Conservation (phyloP, 164 flowering plant species). For the Vitis amurensis region DNA sequence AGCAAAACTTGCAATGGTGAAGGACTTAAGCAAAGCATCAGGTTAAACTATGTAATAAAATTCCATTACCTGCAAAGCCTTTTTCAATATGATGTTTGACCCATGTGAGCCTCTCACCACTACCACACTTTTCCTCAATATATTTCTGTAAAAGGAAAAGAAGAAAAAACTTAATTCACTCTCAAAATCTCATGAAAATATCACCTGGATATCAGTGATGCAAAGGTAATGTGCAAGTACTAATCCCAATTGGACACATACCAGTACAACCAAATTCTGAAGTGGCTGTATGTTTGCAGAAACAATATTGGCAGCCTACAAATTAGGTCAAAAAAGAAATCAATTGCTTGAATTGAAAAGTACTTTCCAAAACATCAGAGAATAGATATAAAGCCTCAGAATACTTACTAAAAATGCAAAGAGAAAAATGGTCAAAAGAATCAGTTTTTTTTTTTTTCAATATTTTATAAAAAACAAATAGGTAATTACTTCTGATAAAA, state of each 20-base stretch:
- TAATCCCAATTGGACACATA: slow-evolving; percentile 6
- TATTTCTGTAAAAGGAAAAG: slow-evolving; percentile 45
- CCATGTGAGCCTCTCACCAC: slow-evolving; percentile 61
- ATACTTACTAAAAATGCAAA: too few relatives aligned
- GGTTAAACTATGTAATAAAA: too few relatives aligned
- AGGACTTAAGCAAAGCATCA: too few relatives aligned
- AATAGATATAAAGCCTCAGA: too few relatives aligned
- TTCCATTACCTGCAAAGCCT: slow-evolving; percentile 65
- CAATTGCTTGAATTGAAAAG: not conserved
- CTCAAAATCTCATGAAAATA: not conserved
- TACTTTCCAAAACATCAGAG: not conserved
- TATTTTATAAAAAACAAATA: too few relatives aligned
- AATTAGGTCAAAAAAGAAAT: not conserved
- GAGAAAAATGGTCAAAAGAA: too few relatives aligned
- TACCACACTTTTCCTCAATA: slow-evolving; percentile 59
- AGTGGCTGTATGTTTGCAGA: slow-evolving; percentile 79
- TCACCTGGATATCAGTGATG: not conserved
- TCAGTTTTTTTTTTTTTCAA: too few relatives aligned
- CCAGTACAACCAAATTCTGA: slow-evolving; percentile 62
- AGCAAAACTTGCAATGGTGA: too few relatives aligned
- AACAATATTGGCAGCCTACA: slow-evolving; percentile 83
- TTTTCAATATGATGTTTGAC: slow-evolving; percentile 49
- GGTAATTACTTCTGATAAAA: too few relatives aligned
- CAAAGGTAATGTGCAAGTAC: not conserved
- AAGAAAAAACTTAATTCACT: not conserved